Base-by-base conservation (phyloP, 495 filamentous ascomycete genomes). In the Neurospora sp. region DNA sequence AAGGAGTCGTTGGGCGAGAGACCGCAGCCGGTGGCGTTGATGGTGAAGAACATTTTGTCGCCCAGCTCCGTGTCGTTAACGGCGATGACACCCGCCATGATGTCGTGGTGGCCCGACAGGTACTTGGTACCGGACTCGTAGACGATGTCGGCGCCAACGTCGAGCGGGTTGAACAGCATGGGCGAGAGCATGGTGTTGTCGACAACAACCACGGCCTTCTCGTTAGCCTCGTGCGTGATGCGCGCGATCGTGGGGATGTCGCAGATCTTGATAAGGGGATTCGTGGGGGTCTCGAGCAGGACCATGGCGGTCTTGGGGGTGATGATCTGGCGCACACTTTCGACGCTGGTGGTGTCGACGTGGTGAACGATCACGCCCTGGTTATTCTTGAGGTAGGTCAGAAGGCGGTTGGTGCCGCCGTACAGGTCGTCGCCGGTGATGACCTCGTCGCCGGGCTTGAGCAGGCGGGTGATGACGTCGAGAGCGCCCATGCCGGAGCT, bases 131-230 rank as follows among this genome's bases (percentile, higher is more conserved):
- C 96, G 70, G 91, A 94, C 86, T 99, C 96, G 83, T 98, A 99
- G 28, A 96, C 93, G 75, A 98, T 92, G 79, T 99, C 96, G 4
- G 96, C 94, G 42, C 96, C 96, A 28, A 98, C 86, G 48, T 97
- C 94, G 6, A 98, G 89, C 11, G 96, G 96, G 82, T 96, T 98
- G 74, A 89, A 90, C 19, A 98, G 90, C 79, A 96, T 89, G 11
- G 96, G 96, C 0, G 93, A 97, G 76, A 99, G 91, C 96, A 99
- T 99, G 69, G 96, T 98, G 85, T 99, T 99, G 83, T 99, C 96
- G 37, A 98, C 95, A 9, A 92, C 88, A 17, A 99, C 94, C 42
- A 98, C 82, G n/a, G 91, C 91, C 74, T 86, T 89, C n/a, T 90
- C 86, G 80, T 95, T 97, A 9, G 88, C 90, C 71, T 89, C 89